Evolutionary conservation across 805 yeast species (phyloP), one percentile per base, ranked within the genome.

Genomic region (Pichia deserticola): DNA sequence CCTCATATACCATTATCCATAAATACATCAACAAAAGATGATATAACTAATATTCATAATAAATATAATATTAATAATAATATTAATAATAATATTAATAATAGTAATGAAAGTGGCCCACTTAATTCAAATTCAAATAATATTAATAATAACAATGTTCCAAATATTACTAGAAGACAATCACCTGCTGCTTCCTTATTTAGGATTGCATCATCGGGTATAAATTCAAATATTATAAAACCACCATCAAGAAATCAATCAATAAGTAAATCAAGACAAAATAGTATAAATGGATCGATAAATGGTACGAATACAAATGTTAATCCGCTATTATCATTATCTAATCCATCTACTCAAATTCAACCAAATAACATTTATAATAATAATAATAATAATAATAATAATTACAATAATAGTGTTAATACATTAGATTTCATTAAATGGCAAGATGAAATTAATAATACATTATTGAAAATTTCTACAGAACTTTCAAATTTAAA

Each of bases 361-460:
- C 20, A 20, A 20, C 20, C 48, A 13, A 33, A 35, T 6, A 48
- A 3, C 25, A 38, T 45, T 37, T 20, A n/a, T 5, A 42, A 37
- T 20, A n/a, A n/a, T 2, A 42, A 36, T 15, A 36, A 8, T 20
- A 42, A n/a, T 13, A 40, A 40, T 34, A 42, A 34, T n/a, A 25
- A 36, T 25, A 20, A 9, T 25, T 15, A 20, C 6, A 36, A 40
- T 35, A n/a, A 20, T 11, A 35, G 25, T 40, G 13, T 33, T 7
- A 50, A 42, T 15, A 51, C 52, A 44, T 15, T 58, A 6, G 81
- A 76, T 39, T 73, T 77, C 52, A 65, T 71, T 40, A 69, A 66
- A 43, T 78, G 83, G 83, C 82, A 77, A 58, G 70, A 69, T 34
- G 82, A 77, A 49, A 74, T 78, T 44, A 78, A 77, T 52, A 55